These are phyloP conservation scores for Pichia sorboxylosa DNA, from an alignment of 1,139 yeast genomes.

Conservation along the genomic window DNA sequence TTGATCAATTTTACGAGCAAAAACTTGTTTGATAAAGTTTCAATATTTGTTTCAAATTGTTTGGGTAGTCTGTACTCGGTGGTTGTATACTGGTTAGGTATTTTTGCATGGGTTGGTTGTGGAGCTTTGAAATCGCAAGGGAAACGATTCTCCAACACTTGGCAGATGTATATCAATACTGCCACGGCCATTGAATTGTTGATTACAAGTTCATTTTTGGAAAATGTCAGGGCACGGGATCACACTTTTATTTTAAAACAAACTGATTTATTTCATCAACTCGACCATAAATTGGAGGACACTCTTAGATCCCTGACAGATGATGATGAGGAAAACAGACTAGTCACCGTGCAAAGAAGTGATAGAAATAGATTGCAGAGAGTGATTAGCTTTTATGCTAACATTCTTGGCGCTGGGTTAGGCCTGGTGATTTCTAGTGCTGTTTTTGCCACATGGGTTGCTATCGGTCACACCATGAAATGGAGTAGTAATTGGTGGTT, in stretches of 20 bases:
- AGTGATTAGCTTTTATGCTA: constrained; percentile 27
- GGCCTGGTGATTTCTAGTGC: constrained; percentile 25
- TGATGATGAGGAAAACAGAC: constrained; percentile 16
- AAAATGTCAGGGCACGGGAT: constrained; percentile 28
- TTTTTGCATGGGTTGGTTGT: constrained; percentile 27
- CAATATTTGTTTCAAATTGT: constrained; percentile 15
- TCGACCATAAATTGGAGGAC: constrained; percentile 24
- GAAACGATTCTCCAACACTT: constrained; percentile 23
- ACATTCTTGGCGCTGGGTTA: constrained; percentile 29
- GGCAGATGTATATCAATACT: constrained; percentile 32
- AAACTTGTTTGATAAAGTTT: constrained; percentile 24
- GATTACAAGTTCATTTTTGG: constrained; percentile 25
- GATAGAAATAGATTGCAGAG: constrained; percentile 17
- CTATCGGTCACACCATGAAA: constrained; percentile 24
- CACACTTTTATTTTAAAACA: constrained; percentile 21
- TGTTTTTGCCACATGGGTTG: constrained; percentile 28
- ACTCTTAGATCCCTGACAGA: constrained; percentile 18
- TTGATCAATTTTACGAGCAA: constrained; percentile 2
- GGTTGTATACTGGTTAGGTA: constrained; percentile 27
- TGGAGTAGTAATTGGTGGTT: constrained; percentile 31
- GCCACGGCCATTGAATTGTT: constrained; percentile 28
- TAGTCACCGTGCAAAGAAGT: constrained; percentile 17
- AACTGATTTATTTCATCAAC: constrained; percentile 16
- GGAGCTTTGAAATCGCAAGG: constrained; percentile 19
- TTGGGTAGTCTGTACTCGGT: constrained; percentile 25